phyloP scores from a whole-genome alignment of 73 alveolate species.

The Diophrys sp. region DNA sequence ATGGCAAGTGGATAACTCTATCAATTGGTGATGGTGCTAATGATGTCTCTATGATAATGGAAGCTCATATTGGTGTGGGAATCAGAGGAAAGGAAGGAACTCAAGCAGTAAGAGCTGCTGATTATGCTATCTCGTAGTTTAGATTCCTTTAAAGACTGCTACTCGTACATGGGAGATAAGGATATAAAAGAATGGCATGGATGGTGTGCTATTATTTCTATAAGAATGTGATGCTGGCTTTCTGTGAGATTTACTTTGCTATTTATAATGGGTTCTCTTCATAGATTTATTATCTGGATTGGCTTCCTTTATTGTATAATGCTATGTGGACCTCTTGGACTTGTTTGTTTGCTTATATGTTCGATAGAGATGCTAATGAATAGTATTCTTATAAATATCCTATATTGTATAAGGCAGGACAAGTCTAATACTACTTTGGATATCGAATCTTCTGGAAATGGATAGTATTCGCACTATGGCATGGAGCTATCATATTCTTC shows the following conservation, averaged over 20 bases:
- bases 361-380: conserved; percentile 44
- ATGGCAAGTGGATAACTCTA: conserved; percentile 32
- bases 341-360: conserved; percentile 49
- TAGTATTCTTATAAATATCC: conserved; percentile 39
- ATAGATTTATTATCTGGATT: conserved; percentile 78
- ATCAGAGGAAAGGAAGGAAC: conserved; percentile 84
- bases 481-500: conserved; percentile 62
- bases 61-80: conserved; percentile 80
- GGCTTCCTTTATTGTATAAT: conserved; percentile 82
- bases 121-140: conserved; percentile 73
- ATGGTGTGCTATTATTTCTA: conserved; percentile 81
- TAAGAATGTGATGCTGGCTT: conserved; percentile 71
- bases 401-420: conserved; percentile 81
- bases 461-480: conserved; percentile 62
- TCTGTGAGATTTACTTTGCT: conserved; percentile 68
- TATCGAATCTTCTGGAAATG: conserved; percentile 77
- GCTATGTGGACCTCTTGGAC: conserved; percentile 87
- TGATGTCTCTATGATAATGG: conserved; percentile 95
- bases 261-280: conserved; percentile 88
- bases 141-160: conserved; percentile 74
- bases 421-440: conserved; percentile 66
- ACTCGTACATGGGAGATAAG: conserved; percentile 97
- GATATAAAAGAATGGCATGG: conserved; percentile 74
- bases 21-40: conserved; percentile 98
- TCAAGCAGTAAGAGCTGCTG: conserved; percentile 81